Base-by-base conservation (phyloP, 345 rosid genomes). In the Tarenaya hassleriana region DNA sequence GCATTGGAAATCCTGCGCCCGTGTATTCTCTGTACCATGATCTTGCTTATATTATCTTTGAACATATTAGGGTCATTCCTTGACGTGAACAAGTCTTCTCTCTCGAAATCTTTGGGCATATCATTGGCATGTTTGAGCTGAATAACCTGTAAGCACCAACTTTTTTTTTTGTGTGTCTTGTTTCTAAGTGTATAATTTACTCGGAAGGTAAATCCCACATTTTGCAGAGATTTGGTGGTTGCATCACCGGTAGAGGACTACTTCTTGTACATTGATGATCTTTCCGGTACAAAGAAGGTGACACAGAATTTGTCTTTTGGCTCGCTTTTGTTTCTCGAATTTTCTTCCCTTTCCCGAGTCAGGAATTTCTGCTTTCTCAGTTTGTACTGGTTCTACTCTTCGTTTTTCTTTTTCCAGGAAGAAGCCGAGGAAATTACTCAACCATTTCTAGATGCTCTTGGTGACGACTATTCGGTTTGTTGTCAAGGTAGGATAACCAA, bases 71-170 rank as follows among this genome's bases (percentile, higher is more conserved):
- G 16, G 37, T 49, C 52, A 55, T 50, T 80, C 77, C 96, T 87
- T 81, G 72, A 82, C 89, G 17, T 47, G 14, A 13, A 13, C 41
- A 60, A 91, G 98, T 91, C 53, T 91, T 91, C 74, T 82, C 96
- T 38, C 94, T 81, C 14, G 98, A 91, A 43, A 79, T 91, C 58
- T 87, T 82, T 63, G 98, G 96, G 50, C 76, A 81, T 60, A 78
- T 87, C 60, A 81, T 91, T 42, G 95, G 95, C 78, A 91, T 91
- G 94, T 87, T 84, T 65, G 96, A 91, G 83, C 79, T 80, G 61
- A 91, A 91, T 75, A 91, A 91, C 75, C 79, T 91, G 95, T 91
- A 79, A 82, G 96, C 27, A 16, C 24, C 15, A 18, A n/a, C n/a
- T 33, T 18, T 49, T 56, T 24, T 14, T 5, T 50, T 8, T 56